These are phyloP conservation scores for Cyberlindnera petersonii DNA, from an alignment of 805 yeast species.

Conservation along the genomic window DNA sequence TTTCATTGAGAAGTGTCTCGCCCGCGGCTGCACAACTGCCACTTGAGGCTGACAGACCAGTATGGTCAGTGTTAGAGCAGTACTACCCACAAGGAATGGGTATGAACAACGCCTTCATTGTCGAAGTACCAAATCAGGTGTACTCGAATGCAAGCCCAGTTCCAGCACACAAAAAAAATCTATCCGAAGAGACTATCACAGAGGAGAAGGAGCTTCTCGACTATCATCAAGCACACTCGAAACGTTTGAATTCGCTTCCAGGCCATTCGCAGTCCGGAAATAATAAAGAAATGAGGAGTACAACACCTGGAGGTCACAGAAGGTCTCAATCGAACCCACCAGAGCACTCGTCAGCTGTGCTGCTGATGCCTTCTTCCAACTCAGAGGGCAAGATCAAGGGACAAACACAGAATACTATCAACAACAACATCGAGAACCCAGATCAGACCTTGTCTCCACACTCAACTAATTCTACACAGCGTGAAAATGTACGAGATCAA, in stretches of 20 bases:
- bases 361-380: constrained; percentile 22
- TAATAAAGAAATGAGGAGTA: constrained; percentile 2
- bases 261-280: constrained; percentile 5
- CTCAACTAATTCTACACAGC: no score
- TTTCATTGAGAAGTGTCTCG: constrained; percentile 14
- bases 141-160: constrained; percentile 5
- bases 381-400: neutral
- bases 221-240: constrained; percentile 6
- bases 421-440: constrained; percentile 1
- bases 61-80: constrained; percentile 55
- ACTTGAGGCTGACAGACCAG: constrained; percentile 58
- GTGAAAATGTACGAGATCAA: neutral
- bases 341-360: constrained; percentile 25
- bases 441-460: constrained; percentile 10
- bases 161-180: constrained; percentile 12
- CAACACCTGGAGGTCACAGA: constrained; percentile 17
- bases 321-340: constrained; percentile 27
- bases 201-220: constrained; percentile 27
- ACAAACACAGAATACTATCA: neutral
- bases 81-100: constrained; percentile 67
- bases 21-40: constrained; percentile 19
- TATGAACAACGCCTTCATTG: constrained; percentile 58
- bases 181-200: constrained; percentile 22
- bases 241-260: constrained; percentile 22
- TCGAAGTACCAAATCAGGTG: constrained; percentile 40